Base-by-base conservation (phyloP, 1,284 basidiomycete genomes). In the Pyrrhoderma noxium region DNA sequence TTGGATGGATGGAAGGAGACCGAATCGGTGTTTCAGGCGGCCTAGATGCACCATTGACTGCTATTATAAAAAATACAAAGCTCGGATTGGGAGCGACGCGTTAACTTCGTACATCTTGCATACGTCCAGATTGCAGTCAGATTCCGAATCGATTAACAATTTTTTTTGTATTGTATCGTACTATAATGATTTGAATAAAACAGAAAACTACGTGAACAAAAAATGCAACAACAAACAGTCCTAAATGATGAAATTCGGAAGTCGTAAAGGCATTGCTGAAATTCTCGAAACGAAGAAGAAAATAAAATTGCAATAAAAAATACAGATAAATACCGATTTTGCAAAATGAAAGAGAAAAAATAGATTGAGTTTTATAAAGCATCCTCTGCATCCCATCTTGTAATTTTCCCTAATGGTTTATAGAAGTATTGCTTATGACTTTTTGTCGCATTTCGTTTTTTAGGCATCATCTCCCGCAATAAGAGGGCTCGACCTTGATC, bases 381-480 rank as follows among this genome's bases (percentile, higher is more conserved):
- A 51, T 82, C 80, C 58, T 82, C 80, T 2, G 73, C 65, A 64
- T 82, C 79, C 80, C 80, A 82, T 56, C 74, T 67, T 42, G 75
- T 73, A n/a, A 79, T 75, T 64, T 79, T 82, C 27, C 66, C 51
- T 54, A 83, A 61, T 11, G 85, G 85, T 37, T 73, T 73, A 69
- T 80, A 89, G 65, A 88, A 89, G 67, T 89, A 89, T 63, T 86
- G 82, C 64, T 89, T 89, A 56, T 82, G 83, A 67, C 84, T 82
- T 72, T 80, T 86, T 63, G 85, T 86, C 65, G 79, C 83, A 46
- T 66, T 79, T 52, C 86, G 67, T 66, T 87, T 87, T 14, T 83
- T 76, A 2, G 83, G 82, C 81, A 86, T 85, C 70, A 87, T 78
- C 54, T 77, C 80, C 55, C 69, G 65, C 49, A 87, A 74, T 49